These are phyloP conservation scores for Polymyxa betae DNA, from an alignment of 208 protist genomes.

Conservation along the genomic window DNA sequence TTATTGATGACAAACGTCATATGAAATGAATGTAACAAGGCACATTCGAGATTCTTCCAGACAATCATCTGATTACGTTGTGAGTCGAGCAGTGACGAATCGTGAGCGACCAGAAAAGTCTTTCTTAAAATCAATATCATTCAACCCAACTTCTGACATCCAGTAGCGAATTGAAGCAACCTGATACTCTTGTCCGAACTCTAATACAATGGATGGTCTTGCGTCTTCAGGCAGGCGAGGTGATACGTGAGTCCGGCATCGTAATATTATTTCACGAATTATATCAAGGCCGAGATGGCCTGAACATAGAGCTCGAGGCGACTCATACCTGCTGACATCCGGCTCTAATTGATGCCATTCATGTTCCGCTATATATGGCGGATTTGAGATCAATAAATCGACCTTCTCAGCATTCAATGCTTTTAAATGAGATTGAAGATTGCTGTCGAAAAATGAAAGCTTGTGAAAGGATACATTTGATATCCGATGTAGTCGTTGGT, in stretches of 20 bases:
- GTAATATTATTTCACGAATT: background rate
- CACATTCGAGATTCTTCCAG: too few relatives aligned
- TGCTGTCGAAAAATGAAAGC: background rate
- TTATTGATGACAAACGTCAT: too few relatives aligned
- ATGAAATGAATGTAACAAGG: too few relatives aligned
- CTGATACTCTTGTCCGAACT: constrained; percentile 23
- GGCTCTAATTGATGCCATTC: background rate
- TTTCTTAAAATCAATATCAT: background rate
- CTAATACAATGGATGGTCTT: background rate
- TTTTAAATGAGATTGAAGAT: background rate
- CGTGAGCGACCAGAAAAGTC: background rate
- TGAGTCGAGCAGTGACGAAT: background rate
- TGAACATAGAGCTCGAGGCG: background rate
- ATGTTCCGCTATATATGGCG: constrained; percentile 18
- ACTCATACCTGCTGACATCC: background rate
- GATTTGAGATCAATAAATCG: constrained; percentile 23
- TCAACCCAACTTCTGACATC: background rate
- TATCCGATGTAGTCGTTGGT: background rate
- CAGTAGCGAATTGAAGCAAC: background rate
- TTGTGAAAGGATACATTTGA: background rate
- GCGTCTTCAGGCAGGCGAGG: background rate
- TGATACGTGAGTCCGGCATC: background rate
- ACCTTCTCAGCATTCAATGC: background rate
- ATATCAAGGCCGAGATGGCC: constrained; percentile 31
- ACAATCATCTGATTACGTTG: too few relatives aligned